These are phyloP conservation scores for Beauveria sp. DNA, from an alignment of 2,329 filamentous ascomycete genomes.

Conservation along the genomic window DNA sequence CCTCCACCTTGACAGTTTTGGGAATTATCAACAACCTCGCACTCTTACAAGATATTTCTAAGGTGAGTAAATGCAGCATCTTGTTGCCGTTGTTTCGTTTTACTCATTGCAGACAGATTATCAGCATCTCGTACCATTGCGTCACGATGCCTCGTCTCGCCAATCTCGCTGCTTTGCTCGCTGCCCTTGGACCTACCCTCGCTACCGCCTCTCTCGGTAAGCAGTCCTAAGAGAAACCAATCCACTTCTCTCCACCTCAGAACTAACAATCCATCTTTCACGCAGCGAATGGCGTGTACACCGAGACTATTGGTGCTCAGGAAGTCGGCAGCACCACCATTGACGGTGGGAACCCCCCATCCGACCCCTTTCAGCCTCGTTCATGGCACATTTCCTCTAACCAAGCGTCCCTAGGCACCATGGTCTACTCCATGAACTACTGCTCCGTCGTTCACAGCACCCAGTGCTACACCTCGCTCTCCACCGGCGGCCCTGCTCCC, in stretches of 20 bases:
- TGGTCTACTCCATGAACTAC: constrained; percentile 28
- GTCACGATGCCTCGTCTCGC: constrained; percentile 5
- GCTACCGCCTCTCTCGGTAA: constrained; percentile 1
- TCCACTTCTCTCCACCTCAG: not conserved
- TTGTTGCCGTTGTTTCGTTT: not conserved
- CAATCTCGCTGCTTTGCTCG: constrained; percentile 5
- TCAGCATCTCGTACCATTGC: not conserved
- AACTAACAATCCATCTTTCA: not conserved
- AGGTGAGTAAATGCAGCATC: not conserved
- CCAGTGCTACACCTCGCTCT: constrained; percentile 24
- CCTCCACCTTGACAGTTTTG: not conserved
- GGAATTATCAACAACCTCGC: not conserved
- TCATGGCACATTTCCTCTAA: not conserved
- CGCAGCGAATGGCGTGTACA: constrained; percentile 22
- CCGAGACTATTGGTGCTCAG: constrained; percentile 23
- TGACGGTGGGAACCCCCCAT: constrained; percentile 19
- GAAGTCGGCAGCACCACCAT: constrained; percentile 24
- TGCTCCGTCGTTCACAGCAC: constrained; percentile 29
- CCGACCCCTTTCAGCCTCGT: not conserved
- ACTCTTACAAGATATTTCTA: not conserved
- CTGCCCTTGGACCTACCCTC: not conserved
- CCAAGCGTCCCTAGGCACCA: constrained; percentile 17
- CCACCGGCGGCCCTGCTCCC: constrained; percentile 17
- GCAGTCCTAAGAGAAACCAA: not conserved
- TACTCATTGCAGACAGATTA: not conserved